A percentile compares a stretch with the other conserved stretches of the same genome.
Conservation (phyloP, 2,329 filamentous ascomycete species). For the Pseudomassariella vexata region DNA sequence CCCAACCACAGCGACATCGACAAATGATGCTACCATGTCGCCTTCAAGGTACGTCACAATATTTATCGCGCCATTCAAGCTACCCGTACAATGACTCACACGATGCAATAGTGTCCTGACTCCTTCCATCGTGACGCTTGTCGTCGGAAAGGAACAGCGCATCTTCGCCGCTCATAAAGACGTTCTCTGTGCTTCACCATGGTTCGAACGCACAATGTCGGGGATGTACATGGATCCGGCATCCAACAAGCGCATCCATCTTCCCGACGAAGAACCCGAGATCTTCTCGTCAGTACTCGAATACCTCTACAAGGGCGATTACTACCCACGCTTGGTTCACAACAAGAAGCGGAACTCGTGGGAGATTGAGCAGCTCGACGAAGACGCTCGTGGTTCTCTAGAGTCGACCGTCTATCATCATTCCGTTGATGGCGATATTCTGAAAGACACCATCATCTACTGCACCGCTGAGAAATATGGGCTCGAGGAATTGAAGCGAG, state of each 20-base stretch:
- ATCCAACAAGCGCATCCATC: constrained; percentile 63
- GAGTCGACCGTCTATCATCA: constrained; percentile 67
- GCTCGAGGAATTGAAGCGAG: constrained; percentile 75
- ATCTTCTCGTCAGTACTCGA: constrained; percentile 88
- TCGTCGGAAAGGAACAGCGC: constrained; percentile 74
- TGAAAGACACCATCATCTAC: constrained; percentile 89
- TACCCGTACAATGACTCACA: background rate
- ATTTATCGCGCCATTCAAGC: background rate
- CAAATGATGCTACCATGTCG: constrained; percentile 31
- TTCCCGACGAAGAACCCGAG: constrained; percentile 83
- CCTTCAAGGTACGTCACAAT: constrained; percentile 37
- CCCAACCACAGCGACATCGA: constrained; percentile 39
- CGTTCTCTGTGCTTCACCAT: constrained; percentile 71
- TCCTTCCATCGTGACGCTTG: constrained; percentile 71
- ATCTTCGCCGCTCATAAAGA: constrained; percentile 92
- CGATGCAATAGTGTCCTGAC: constrained; percentile 41
- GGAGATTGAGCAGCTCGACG: constrained; percentile 64
- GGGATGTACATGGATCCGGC: constrained; percentile 56
- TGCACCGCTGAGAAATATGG: constrained; percentile 82
- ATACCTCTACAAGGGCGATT: constrained; percentile 91
- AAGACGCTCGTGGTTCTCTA: constrained; percentile 36
- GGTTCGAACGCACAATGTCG: constrained; percentile 63
- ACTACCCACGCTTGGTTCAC: constrained; percentile 76
- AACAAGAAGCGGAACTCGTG: constrained; percentile 77
- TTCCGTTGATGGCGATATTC: constrained; percentile 58